Percentiles rank a stretch among this genome's conserved stretches.
phyloP scores from a whole-genome alignment of 2,329 filamentous ascomycete species.

The Diaporthe longicolla region DNA sequence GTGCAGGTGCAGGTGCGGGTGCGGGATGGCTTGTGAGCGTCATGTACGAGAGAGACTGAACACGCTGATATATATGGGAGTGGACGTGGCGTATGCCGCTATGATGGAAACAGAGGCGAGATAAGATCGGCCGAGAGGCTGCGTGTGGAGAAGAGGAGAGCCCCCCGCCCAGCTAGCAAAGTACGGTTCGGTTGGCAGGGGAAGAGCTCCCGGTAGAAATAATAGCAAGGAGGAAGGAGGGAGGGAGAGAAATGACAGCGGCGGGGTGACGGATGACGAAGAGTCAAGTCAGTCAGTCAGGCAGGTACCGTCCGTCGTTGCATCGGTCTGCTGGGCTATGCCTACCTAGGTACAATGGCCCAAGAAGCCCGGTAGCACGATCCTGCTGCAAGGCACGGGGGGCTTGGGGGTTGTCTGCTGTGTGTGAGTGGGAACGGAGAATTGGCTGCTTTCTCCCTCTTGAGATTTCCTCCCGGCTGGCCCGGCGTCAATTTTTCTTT shows the following conservation, averaged over 20 bases:
- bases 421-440: conserved; percentile 17
- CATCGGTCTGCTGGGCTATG: not conserved
- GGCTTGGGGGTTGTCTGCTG: not conserved
- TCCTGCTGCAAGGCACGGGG: conserved; percentile 32
- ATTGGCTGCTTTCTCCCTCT: not conserved
- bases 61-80: conserved; percentile 11
- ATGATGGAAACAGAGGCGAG: conserved; percentile 17
- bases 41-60: conserved; percentile 33
- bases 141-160: conserved; percentile 10
- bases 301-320: not conserved
- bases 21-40: conserved; percentile 38
- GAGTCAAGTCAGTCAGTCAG: conserved; percentile 1
- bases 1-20: conserved; percentile 36
- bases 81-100: conserved; percentile 10
- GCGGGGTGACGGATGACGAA: conserved; percentile 19
- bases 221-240: not conserved
- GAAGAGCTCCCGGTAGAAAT: not conserved
- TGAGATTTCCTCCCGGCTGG: not conserved
- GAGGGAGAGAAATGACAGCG: conserved; percentile 17
- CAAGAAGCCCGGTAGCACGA: conserved; percentile 6
- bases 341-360: not conserved
- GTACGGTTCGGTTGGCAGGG: conserved; percentile 12
- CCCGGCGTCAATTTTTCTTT: not conserved
- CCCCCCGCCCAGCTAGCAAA: conserved; percentile 9
- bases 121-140: conserved; percentile 18